Conservation (phyloP, 345 rosid genomes). For the Alliaria petiolata region DNA sequence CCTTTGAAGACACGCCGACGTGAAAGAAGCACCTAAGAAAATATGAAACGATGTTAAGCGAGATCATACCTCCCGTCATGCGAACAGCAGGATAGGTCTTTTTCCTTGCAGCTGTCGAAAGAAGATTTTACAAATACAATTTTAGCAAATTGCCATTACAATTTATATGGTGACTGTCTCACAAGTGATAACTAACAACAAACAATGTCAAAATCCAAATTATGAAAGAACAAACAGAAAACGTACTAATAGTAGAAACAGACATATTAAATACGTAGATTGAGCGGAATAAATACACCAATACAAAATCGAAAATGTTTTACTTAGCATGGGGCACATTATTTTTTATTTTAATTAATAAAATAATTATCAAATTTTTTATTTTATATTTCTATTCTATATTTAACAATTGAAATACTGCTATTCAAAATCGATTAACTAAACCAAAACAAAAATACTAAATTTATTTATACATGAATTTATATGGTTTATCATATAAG, state of each 20-base stretch:
- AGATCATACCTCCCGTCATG: not conserved
- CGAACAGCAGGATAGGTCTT: not conserved
- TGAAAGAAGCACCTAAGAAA: not conserved
- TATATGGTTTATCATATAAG: too few relatives aligned
- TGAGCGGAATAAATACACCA: not conserved
- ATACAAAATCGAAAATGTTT: too few relatives aligned
- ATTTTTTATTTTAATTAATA: too few relatives aligned
- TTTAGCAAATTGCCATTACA: not conserved
- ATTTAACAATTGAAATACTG: too few relatives aligned
- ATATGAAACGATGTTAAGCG: not conserved
- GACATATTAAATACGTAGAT: not conserved
- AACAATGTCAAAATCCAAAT: not conserved
- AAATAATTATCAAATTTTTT: too few relatives aligned
- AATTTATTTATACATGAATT: too few relatives aligned
- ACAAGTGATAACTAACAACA: not conserved
- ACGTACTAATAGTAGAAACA: not conserved
- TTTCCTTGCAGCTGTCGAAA: not conserved
- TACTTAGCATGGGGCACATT: too few relatives aligned
- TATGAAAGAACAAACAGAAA: not conserved
- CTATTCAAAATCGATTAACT: too few relatives aligned
- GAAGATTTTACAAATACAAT: not conserved
- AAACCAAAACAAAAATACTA: too few relatives aligned
- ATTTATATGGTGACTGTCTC: not conserved
- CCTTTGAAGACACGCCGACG: not conserved
- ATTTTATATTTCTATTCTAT: too few relatives aligned